Base-by-base conservation (phyloP, 2,329 filamentous ascomycete genomes). In the Fusarium coffeatum region DNA sequence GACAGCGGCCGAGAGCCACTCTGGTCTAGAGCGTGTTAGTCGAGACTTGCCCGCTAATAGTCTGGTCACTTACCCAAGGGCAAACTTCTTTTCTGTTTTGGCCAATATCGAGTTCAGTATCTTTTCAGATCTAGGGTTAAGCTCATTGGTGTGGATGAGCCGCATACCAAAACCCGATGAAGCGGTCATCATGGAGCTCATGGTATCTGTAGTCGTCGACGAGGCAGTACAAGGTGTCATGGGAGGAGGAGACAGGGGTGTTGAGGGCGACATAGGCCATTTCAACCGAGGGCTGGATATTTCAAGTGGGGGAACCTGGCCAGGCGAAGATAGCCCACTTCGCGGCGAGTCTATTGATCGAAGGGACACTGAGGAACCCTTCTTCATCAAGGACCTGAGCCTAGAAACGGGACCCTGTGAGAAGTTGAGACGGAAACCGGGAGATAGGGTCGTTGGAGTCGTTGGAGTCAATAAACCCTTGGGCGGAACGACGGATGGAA, bases 61-160 rank as follows among this genome's bases (percentile, higher is more conserved):
- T 11, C 8, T 15, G 5, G 4, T 15, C 51, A 64, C 76, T 71
- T 68, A 83, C 80, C 82, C 82, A 47, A 84, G 78, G 40, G 69
- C 62, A 50, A 77, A 80, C 65, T 84, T 87, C 57, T 80, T 83
- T 66, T 84, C 83, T 7, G 88, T 86, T 72, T 86, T 88, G 37
- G 81, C 78, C 23, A 90, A 80, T 2, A 83, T 82, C 13, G 81
- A 77, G 18, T 79, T 81, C 37, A 90, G 78, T 3, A 80, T 78
- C 73, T 81, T 84, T 63, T 86, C 84, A 3, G 84, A 84, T 49
- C 82, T 82, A 4, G 79, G 74, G 7, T 83, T 81, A 30, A 89
- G 75, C 2, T 82, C 74, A 30, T 81, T 79, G 27, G 84, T 79
- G 72, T 88, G 80, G 32, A 88, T 78, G 27, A 90, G 80, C 18